Evolutionary conservation across 768 basidiomycete genomes (phyloP), one percentile per base, ranked within the genome.

Genomic region (Lactarius sanguifluus): DNA sequence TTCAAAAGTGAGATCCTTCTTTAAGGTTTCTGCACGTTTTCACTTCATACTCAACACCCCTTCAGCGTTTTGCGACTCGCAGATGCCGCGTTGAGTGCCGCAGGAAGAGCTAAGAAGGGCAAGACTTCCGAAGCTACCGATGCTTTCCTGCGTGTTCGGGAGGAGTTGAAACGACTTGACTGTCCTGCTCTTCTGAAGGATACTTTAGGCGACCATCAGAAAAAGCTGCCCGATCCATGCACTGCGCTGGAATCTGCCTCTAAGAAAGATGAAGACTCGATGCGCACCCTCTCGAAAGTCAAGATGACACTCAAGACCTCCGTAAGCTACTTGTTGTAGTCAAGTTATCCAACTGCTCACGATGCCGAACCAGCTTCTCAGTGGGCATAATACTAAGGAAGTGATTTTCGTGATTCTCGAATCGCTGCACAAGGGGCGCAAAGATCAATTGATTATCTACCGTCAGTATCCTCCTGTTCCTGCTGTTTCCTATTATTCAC

Each of bases 31-130:
- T 56, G 8, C 10, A 15, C 3, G 16, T 30, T 40, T 40, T 15
- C 12, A 38, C 38, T 3, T 38, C 38, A 16, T 8, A 40, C 38
- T n/a, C 25, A 38, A 28, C 1, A 10, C 5, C 18, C 10, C 3
- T 7, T 41, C 13, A 62, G 61, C 2, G 7, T 55, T 18, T 41
- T 62, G 10, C 15, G 32, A 40, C 61, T 38, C 15, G 61, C 52
- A 23, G 61, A 62, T 25, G 34, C 16, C 16, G 61, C 61, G n/a
- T 62, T 62, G 52, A 16, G 18, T 10, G 47, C n/a, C 1, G 61
- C 52, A 1, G 13, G 25, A 15, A 41, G 36, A 8, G 36, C 61
- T 1, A 50, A 36, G 36, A 62, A 36, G 36, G 18, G 18, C 18
- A n/a, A 9, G 38, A 25, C 61, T 18, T 6, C 52, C 16, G 36